Percentiles rank a stretch among this genome's conserved stretches.
These are phyloP conservation scores for Rhizopogon vinicolor DNA, from an alignment of 768 basidiomycete genomes.

Conservation along the genomic window DNA sequence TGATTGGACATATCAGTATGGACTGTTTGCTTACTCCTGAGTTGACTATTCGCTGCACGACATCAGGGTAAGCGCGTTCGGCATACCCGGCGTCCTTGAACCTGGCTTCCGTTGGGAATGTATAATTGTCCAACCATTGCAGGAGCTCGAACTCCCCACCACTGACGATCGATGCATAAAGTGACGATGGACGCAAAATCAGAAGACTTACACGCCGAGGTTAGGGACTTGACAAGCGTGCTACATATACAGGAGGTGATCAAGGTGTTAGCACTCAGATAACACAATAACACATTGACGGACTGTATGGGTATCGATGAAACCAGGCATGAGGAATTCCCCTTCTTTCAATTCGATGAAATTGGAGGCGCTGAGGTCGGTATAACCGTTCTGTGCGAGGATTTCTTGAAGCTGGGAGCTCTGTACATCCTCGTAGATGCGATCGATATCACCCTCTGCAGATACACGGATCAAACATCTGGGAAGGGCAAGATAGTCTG, in stretches of 20 bases:
- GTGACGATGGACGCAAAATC: too few species aligned
- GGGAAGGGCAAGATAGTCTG: conserved; percentile 41
- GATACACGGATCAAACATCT: conserved; percentile 52
- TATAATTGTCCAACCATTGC: conserved; percentile 81
- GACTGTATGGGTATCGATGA: conserved; percentile 91
- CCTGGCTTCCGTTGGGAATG: conserved; percentile 83
- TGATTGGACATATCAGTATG: neutral
- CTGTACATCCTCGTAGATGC: conserved; percentile 61
- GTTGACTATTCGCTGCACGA: conserved; percentile 68
- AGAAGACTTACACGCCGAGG: conserved; percentile 28
- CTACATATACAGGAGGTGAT: conserved; percentile 10
- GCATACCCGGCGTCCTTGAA: conserved; percentile 74
- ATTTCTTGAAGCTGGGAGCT: conserved; percentile 42
- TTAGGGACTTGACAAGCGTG: conserved; percentile 40
- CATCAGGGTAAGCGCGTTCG: conserved; percentile 56
- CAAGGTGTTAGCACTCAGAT: neutral
- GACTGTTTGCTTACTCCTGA: conserved; percentile 56
- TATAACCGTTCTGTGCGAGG: conserved; percentile 46
- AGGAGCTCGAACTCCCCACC: conserved; percentile 85
- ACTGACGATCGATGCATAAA: conserved; percentile 30
- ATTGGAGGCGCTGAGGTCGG: conserved; percentile 20
- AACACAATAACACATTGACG: neutral
- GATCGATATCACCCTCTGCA: conserved; percentile 55
- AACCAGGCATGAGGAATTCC: conserved; percentile 80
- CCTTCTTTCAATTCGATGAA: conserved; percentile 42